Conservation (phyloP, 2,329 filamentous ascomycete genomes). For the Fusarium heterosporum region DNA sequence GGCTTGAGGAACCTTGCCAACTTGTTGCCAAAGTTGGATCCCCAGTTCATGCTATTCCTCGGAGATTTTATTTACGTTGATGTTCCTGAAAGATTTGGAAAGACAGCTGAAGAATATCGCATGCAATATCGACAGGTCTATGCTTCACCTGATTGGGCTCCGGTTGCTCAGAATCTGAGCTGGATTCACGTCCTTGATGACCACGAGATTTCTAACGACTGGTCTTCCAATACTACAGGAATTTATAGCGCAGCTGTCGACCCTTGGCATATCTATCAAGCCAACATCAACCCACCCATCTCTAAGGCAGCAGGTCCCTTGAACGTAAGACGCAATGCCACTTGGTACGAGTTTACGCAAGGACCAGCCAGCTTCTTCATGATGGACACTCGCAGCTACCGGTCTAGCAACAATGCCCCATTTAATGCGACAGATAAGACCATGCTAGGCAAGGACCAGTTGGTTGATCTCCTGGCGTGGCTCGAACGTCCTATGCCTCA, state of each 20-base stretch:
- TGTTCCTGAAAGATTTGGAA: constrained; percentile 83
- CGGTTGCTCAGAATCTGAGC: constrained; percentile 81
- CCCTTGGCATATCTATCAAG: constrained; percentile 89
- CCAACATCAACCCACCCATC: constrained; percentile 81
- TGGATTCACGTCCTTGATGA: constrained; percentile 99
- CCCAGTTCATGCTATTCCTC: constrained; percentile 84
- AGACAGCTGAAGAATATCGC: constrained; percentile 79
- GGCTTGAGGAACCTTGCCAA: constrained; percentile 82
- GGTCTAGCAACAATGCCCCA: constrained; percentile 73
- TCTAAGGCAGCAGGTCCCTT: constrained; percentile 62
- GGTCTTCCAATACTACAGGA: constrained; percentile 83
- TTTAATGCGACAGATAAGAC: constrained; percentile 76
- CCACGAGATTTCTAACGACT: constrained; percentile 96
- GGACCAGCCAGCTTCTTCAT: constrained; percentile 96
- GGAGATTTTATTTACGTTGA: constrained; percentile 94
- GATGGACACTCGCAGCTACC: constrained; percentile 89
- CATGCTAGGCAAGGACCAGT: constrained; percentile 86
- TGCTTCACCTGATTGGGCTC: constrained; percentile 89
- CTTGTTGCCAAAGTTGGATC: constrained; percentile 76
- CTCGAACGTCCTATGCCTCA: constrained; percentile 76
- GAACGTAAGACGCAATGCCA: constrained; percentile 65
- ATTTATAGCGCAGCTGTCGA: constrained; percentile 84
- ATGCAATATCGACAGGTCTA: constrained; percentile 97
- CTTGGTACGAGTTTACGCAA: constrained; percentile 90
- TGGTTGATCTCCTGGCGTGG: constrained; percentile 83